Conservation (phyloP, 1,139 yeast species). For the Geotrichum europaeum region DNA sequence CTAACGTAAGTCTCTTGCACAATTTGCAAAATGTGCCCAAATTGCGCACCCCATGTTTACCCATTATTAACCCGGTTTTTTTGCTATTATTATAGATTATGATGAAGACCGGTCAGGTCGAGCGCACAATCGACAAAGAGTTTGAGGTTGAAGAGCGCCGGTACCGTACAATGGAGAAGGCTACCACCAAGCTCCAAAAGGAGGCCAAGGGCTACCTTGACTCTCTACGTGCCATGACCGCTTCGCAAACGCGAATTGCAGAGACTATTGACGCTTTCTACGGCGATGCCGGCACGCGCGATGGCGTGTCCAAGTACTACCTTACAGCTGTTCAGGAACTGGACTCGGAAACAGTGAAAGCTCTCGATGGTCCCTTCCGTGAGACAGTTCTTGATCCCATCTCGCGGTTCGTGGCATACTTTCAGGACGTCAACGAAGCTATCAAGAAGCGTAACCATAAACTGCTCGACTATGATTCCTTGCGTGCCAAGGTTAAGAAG, state of each 20-base stretch:
- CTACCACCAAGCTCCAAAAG: slow-evolving; percentile 76
- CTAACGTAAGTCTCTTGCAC: slow-evolving; percentile 45
- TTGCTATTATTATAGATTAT: slow-evolving; percentile 37
- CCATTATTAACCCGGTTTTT: slow-evolving; percentile 3
- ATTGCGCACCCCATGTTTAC: not conserved
- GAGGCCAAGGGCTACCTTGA: slow-evolving; percentile 94
- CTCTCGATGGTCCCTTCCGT: slow-evolving; percentile 92
- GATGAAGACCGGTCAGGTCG: slow-evolving; percentile 77
- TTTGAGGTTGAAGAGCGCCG: slow-evolving; percentile 92
- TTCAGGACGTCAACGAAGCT: slow-evolving; percentile 87
- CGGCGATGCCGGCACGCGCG: slow-evolving; percentile 81
- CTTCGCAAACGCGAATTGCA: slow-evolving; percentile 92
- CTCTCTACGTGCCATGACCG: slow-evolving; percentile 83
- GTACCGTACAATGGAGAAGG: slow-evolving; percentile 66
- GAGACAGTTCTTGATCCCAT: slow-evolving; percentile 96
- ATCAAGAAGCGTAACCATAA: slow-evolving; percentile 90
- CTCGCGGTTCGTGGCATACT: slow-evolving; percentile 75
- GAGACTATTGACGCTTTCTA: slow-evolving; percentile 91
- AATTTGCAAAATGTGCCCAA: not conserved
- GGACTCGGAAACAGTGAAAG: slow-evolving; percentile 91
- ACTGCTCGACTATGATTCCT: slow-evolving; percentile 83
- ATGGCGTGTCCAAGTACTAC: slow-evolving; percentile 74
- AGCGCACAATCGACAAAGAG: slow-evolving; percentile 85
- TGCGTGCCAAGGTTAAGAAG: slow-evolving; percentile 79
- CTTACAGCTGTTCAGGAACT: slow-evolving; percentile 83